phyloP scores from a whole-genome alignment of 148 eudicot genomes.

The Polygonum maritimum region DNA sequence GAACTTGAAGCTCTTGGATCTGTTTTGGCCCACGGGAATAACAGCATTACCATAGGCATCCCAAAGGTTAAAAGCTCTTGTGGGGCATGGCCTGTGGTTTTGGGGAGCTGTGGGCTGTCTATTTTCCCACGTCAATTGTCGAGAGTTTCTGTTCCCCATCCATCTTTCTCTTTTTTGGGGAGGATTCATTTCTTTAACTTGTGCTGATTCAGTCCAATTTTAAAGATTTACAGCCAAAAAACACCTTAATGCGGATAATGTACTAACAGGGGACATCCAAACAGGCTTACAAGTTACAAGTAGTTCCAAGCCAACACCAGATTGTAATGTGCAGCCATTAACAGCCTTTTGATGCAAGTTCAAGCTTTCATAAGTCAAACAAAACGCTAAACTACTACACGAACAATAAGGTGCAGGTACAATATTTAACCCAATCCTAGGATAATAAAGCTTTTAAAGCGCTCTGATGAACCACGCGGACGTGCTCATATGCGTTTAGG shows the following conservation, averaged over 20 bases:
- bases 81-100: no score
- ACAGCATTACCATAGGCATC: no score
- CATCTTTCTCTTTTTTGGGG: no score
- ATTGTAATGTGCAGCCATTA: background rate
- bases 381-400: background rate
- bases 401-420: background rate
- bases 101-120: no score
- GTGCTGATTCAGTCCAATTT: no score
- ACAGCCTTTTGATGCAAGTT: background rate
- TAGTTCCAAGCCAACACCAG: background rate
- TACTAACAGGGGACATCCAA: no score
- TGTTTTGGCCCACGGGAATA: background rate
- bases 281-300: background rate
- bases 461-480: background rate
- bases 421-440: background rate
- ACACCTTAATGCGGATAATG: no score
- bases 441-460: background rate
- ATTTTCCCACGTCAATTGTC: no score
- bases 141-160: no score
- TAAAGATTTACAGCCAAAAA: no score
- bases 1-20: background rate
- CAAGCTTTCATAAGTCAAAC: background rate
- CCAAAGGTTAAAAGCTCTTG: no score
- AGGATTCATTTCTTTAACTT: no score
- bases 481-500: conserved; percentile 5